phyloP scores from a whole-genome alignment of 805 yeast species.

The Candida silvicultrix region DNA sequence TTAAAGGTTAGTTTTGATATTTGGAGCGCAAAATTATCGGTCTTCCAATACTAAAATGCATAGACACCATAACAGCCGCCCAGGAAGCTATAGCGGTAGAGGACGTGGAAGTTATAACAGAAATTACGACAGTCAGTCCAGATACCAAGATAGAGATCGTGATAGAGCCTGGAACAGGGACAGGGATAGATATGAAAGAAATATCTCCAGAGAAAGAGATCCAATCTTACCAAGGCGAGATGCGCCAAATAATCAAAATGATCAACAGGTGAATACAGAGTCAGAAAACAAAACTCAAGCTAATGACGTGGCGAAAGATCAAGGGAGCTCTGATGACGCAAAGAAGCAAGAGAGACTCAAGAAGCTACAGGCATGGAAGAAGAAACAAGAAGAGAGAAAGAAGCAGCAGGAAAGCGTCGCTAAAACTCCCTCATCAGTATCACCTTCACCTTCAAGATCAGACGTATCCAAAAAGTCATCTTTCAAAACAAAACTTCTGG shows the following conservation, averaged over 20 bases:
- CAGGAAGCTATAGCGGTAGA: not conserved
- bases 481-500: not conserved
- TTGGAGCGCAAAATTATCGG: not conserved
- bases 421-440: not conserved
- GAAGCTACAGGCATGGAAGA: conserved; percentile 49
- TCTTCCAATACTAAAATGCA: conserved; percentile 1
- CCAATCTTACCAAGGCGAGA: not conserved
- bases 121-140: not conserved
- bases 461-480: not conserved
- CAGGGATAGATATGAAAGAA: conserved; percentile 5
- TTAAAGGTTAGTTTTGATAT: conserved; percentile 1
- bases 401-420: conserved; percentile 12
- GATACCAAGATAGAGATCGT: conserved; percentile 4
- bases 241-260: not conserved
- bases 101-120: not conserved
- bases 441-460: not conserved
- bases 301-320: conserved; percentile 1
- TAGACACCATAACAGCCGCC: not conserved
- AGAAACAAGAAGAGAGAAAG: conserved; percentile 27
- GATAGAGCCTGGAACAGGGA: conserved; percentile 8
- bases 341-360: conserved; percentile 27
- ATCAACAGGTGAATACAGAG: not conserved
- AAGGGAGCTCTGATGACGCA: conserved; percentile 3
- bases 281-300: not conserved
- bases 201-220: not conserved